Conservation (phyloP, 805 yeast genomes). For the Brettanomyces custersianus region DNA sequence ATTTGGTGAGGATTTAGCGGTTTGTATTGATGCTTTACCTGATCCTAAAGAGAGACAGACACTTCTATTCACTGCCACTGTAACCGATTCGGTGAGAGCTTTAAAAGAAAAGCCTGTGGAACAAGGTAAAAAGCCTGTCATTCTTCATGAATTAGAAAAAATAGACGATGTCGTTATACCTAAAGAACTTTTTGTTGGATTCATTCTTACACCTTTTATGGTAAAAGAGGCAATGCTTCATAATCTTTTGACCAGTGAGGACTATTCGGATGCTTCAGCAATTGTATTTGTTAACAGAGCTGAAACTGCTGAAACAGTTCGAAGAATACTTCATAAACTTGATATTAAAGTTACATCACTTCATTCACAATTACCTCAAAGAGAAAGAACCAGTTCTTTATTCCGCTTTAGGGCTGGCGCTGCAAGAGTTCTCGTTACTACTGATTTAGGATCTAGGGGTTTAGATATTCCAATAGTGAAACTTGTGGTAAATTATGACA, state of each 20-base stretch:
- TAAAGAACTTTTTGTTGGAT: conserved; percentile 51
- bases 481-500: conserved; percentile 67
- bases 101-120: conserved; percentile 57
- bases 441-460: conserved; percentile 92
- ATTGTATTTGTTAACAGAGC: conserved; percentile 91
- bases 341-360: conserved; percentile 81
- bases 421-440: conserved; percentile 85
- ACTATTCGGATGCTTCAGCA: conserved; percentile 56
- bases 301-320: conserved; percentile 75
- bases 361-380: conserved; percentile 92
- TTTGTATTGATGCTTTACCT: conserved; percentile 69
- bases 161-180: conserved; percentile 79
- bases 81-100: conserved; percentile 83
- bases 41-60: conserved; percentile 72
- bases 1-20: conserved; percentile 68
- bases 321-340: conserved; percentile 64
- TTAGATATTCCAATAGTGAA: conserved; percentile 78
- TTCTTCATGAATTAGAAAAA: conserved; percentile 66
- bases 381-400: conserved; percentile 81
- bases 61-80: conserved; percentile 87
- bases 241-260: conserved; percentile 53
- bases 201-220: conserved; percentile 72
- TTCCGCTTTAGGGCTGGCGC: conserved; percentile 93
- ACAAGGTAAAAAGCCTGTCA: conserved; percentile 48
- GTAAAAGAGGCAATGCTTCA: conserved; percentile 86